Base-by-base conservation (phyloP, 1,284 basidiomycete genomes). In the Tylopilus orsonianus region DNA sequence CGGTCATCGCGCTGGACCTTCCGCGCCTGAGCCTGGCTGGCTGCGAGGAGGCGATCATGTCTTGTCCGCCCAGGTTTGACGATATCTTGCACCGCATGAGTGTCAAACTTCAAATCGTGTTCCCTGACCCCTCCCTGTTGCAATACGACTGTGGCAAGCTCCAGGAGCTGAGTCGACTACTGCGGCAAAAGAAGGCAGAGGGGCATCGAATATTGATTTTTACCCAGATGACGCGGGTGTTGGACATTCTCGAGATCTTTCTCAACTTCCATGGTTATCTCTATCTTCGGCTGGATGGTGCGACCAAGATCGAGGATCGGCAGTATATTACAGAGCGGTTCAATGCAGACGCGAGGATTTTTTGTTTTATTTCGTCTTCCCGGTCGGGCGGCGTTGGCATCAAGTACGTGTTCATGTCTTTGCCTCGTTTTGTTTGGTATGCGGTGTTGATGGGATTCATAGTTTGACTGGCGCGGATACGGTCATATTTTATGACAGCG, bases 71-170 rank as follows among this genome's bases (percentile, higher is more conserved):
- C 4, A 65, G 69, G 10, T 87, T 92, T 57, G 89, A 91, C 60
- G 72, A 71, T 0, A 65, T 83, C 5, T 74, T 97, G 22, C 92
- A 93, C 61, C 77, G 74, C 1, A 71, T 87, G 0, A 81, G 78
- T 36, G 90, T 93, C 56, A 93, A 92, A 65, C 78, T 95, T 23
- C 92, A 95, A 61, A 92, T 98, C 49, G 93, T 93, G 1, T 97
- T 98, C 66, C 95, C 95, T 0, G 93, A 97, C 59, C 81, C 88
- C 0, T 92, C 86, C 0, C 75, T 97, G 22, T 76, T 97, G 5
- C 95, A 97, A 65, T 98, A 95, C 68, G 95, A 98, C 67, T 97
- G 96, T 60, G 95, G 95, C 41, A 98, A 98, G 67, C 78, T 98
- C 14, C 95, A 97, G 63, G 80, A 87, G 54, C 81, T 98, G 4